Base-by-base conservation (phyloP, 306 rosid species). In the Cotoneaster glaucophyllus region DNA sequence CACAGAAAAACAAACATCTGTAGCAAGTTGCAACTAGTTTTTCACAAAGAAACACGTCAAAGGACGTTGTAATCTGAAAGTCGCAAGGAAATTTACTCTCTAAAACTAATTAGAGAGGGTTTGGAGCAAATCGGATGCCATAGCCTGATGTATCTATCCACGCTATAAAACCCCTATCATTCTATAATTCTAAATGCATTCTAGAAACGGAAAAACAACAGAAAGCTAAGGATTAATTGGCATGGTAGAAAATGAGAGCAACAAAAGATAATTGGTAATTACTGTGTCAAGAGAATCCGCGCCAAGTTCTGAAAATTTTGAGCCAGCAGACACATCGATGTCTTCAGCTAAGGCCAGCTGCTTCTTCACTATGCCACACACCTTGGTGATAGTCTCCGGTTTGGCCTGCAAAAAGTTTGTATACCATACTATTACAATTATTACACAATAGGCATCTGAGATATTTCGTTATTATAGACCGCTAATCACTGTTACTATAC, bases 271-370 rank as follows among this genome's bases (percentile, higher is more conserved):
- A 21, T 25, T 10, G 13, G 45, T 14, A 61, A 26, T 78, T 91
- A 95, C 98, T 87, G 97, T 95, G 85, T 95, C 98, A 25, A 95
- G 99, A 77, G 97, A 95, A 83, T 95, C 97, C 64, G 98, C 98
- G 70, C 99, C 99, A 59, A 95, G 97, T n/a, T 86, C 83, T 58
- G 85, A 1, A 81, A 95, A 95, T 76, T 88, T 92, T 37, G 98
- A 90, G 73, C 86, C 93, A 57, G 91, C 97, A 17, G 78, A 56
- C 79, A 95, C 85, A 37, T 59, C 1, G 0, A 85, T 45, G 29
- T 32, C 92, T 21, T 64, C 93, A 11, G 91, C 62, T 32, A 95
- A 80, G 21, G 97, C 99, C 70, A 95, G 88, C 86, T 95, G 99
- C 85, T 95, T 90, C 90, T 81, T 90, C 82, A 95, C 99, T 18